Percentiles rank a stretch among this genome's conserved stretches.
Evolutionary conservation across 257 asterid species (phyloP).

Genomic region (Coffea eugenioides): DNA sequence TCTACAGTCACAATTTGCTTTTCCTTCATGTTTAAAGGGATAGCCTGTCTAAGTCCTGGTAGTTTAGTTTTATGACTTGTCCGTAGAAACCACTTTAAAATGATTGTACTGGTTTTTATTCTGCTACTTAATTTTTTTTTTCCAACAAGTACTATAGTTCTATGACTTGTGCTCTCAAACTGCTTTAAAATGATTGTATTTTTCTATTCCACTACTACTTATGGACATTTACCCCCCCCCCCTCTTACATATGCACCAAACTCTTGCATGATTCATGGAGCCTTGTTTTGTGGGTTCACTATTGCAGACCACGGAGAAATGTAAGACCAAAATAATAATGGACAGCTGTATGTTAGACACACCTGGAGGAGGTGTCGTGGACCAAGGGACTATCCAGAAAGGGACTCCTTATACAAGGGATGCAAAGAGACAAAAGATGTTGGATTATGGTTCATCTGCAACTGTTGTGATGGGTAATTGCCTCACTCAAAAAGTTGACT

Average conservation of each 20-base stretch:
- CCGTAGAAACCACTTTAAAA: background rate
- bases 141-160: too few species aligned
- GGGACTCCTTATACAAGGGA: constrained; percentile 42
- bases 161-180: too few species aligned
- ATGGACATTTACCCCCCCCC: background rate
- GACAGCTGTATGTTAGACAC: constrained; percentile 26
- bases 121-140: too few species aligned
- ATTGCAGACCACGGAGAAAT: constrained; percentile 36
- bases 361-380: constrained; percentile 21
- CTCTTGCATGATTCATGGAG: background rate
- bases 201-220: background rate
- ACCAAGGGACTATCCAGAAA: constrained; percentile 7
- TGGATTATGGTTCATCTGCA: constrained; percentile 41
- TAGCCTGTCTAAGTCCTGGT: background rate
- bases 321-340: constrained; percentile 24
- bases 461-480: constrained; percentile 25
- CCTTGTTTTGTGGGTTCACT: background rate
- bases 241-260: background rate
- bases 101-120: background rate
- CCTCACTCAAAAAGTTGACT: constrained; percentile 15
- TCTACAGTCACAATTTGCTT: background rate
- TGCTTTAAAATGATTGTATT: too few species aligned
- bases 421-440: constrained; percentile 63
- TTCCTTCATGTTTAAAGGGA: background rate
- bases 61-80: background rate